Conservation (phyloP, 2,329 filamentous ascomycete genomes). For the Aspergillus fumigatiaffinis region DNA sequence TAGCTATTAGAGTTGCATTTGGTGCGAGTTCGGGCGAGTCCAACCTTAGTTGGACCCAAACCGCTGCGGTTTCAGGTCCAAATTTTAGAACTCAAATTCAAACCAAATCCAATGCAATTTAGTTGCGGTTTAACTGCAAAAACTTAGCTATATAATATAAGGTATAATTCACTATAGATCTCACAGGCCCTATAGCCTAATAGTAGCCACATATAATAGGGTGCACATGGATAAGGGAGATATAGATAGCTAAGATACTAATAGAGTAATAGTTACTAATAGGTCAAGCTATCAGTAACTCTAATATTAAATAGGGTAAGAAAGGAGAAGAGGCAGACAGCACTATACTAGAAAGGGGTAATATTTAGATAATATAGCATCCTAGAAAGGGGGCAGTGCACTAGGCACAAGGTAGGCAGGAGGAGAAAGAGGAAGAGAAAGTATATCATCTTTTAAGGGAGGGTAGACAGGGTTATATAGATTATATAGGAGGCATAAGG, state of each 20-base stretch:
- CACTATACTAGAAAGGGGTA: slow-evolving; percentile 1
- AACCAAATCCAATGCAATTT: too few relatives aligned
- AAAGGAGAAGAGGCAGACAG: not conserved
- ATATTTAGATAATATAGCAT: slow-evolving; percentile 3
- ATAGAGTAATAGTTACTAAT: not conserved
- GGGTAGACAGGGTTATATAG: slow-evolving; percentile 24
- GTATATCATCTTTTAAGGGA: slow-evolving; percentile 19
- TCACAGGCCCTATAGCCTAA: not conserved
- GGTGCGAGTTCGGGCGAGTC: too few relatives aligned
- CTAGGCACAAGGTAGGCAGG: not conserved
- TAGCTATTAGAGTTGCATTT: too few relatives aligned
- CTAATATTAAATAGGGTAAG: too few relatives aligned
- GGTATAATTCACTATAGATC: not conserved
- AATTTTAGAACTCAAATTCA: too few relatives aligned
- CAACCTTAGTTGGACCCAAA: too few relatives aligned
- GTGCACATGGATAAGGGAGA: not conserved
- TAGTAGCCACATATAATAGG: not conserved
- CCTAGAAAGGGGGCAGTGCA: slow-evolving; percentile 3
- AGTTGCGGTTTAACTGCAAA: too few relatives aligned
- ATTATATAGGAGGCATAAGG: slow-evolving; percentile 11
- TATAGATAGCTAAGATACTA: not conserved
- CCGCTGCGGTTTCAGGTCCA: too few relatives aligned
- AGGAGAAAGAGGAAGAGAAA: slow-evolving; percentile 18
- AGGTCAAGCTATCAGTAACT: not conserved
- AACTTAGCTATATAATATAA: not conserved